These are phyloP conservation scores for Aspergillus spinulosporus DNA, from an alignment of 2,329 filamentous ascomycete genomes.

Conservation along the genomic window DNA sequence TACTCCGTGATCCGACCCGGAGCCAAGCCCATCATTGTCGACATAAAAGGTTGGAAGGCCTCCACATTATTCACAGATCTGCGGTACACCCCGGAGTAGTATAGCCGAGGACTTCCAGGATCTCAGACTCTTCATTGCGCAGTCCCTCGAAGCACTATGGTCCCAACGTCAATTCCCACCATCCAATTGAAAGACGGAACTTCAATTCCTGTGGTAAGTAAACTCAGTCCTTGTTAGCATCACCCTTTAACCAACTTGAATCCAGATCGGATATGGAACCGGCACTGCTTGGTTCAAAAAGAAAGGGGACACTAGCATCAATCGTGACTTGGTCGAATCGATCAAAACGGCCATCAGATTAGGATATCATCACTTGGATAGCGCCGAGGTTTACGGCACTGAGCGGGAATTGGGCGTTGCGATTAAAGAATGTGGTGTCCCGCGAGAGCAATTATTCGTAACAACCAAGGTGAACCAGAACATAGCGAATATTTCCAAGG, in stretches of 20 bases:
- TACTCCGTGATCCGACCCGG: conserved; percentile 2
- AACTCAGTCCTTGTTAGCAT: background rate
- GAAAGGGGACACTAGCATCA: conserved; percentile 48
- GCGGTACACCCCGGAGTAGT: no score
- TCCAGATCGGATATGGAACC: conserved; percentile 60
- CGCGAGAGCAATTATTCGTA: conserved; percentile 52
- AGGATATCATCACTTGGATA: conserved; percentile 64
- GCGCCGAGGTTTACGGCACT: conserved; percentile 58
- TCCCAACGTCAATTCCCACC: conserved; percentile 7
- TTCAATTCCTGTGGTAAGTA: conserved; percentile 56
- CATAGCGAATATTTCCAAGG: conserved; percentile 56
- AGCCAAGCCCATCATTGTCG: background rate
- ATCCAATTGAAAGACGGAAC: conserved; percentile 59
- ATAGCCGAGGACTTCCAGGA: background rate
- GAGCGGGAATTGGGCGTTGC: conserved; percentile 52
- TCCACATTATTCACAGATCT: background rate
- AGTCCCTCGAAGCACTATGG: background rate
- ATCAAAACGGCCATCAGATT: conserved; percentile 59
- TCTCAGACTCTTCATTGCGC: background rate
- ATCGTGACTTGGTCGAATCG: conserved; percentile 56
- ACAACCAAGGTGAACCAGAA: conserved; percentile 59
- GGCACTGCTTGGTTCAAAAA: conserved; percentile 66
- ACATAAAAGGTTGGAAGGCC: background rate
- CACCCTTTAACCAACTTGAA: background rate
- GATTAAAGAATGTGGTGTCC: conserved; percentile 49